These are phyloP conservation scores for Rhypophila decipiens DNA, from an alignment of 495 filamentous ascomycete genomes.

Conservation along the genomic window DNA sequence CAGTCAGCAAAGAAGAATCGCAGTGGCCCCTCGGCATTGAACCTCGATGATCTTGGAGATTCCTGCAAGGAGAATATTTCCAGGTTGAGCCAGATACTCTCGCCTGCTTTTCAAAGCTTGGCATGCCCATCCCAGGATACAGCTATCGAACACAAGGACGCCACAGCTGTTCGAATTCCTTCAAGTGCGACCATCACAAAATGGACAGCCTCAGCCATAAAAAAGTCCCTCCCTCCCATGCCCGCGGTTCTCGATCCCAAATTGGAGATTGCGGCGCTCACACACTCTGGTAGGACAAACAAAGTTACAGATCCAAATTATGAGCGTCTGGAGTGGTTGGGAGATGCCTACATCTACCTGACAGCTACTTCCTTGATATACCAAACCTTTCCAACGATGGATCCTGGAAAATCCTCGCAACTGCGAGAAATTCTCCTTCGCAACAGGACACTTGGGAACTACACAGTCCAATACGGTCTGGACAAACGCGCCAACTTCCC, in stretches of 20 bases:
- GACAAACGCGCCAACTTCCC: slow-evolving; percentile 52
- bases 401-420: slow-evolving; percentile 55
- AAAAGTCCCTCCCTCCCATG: slow-evolving; percentile 41
- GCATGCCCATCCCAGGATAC: no score
- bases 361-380: slow-evolving; percentile 60
- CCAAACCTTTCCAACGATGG: slow-evolving; percentile 51
- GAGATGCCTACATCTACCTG: slow-evolving; percentile 68
- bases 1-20: slow-evolving; percentile 5
- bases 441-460: slow-evolving; percentile 67
- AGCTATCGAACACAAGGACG: no score
- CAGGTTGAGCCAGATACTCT: slow-evolving; percentile 7
- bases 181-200: slow-evolving; percentile 14
- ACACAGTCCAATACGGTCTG: slow-evolving; percentile 60
- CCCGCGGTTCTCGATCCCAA: slow-evolving; percentile 51
- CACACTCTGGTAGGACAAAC: slow-evolving; percentile 47
- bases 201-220: slow-evolving; percentile 39
- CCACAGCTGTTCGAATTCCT: no score
- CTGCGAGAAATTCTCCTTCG: slow-evolving; percentile 66
- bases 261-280: slow-evolving; percentile 60
- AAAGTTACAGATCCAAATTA: slow-evolving; percentile 43
- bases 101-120: slow-evolving; percentile 9
- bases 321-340: slow-evolving; percentile 68
- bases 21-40: neutral
- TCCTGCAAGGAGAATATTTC: slow-evolving; percentile 1
- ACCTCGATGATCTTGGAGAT: neutral